Evolutionary conservation across 2,329 filamentous ascomycete species (phyloP).

Genomic region (Calonectria naviculata): DNA sequence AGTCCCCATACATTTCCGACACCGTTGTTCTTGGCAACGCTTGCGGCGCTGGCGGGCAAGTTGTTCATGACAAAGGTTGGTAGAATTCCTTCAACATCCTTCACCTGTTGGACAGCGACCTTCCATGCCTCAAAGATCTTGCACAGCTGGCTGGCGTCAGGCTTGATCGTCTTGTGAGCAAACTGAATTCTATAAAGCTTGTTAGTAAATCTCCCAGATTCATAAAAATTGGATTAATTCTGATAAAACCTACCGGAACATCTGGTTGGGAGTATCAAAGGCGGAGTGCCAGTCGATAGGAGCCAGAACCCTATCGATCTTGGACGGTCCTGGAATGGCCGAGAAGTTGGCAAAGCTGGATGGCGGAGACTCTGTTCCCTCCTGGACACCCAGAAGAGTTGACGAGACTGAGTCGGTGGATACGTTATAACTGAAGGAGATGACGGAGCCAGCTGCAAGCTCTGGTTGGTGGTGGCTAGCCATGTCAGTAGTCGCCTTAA

Average conservation of each 20-base stretch:
- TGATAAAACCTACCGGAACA: slow-evolving; percentile 43
- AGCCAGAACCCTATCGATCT: slow-evolving; percentile 40
- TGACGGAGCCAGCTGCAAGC: slow-evolving; percentile 46
- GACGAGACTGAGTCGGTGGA: slow-evolving; percentile 36
- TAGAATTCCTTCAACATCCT: slow-evolving; percentile 15
- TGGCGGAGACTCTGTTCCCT: slow-evolving; percentile 25
- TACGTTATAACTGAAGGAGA: slow-evolving; percentile 44
- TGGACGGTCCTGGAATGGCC: neutral
- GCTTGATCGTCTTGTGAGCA: slow-evolving; percentile 49
- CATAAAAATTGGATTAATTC: too few species aligned
- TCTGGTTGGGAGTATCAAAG: slow-evolving; percentile 47
- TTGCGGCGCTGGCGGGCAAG: neutral
- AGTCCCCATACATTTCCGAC: slow-evolving; percentile 22
- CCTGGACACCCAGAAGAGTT: slow-evolving; percentile 47
- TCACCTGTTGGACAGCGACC: slow-evolving; percentile 40
- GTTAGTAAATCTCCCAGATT: neutral
- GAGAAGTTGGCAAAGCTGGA: slow-evolving; percentile 20
- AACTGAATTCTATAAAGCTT: slow-evolving; percentile 33
- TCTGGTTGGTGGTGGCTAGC: slow-evolving; percentile 31
- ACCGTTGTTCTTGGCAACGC: slow-evolving; percentile 19
- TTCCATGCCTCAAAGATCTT: slow-evolving; percentile 50
- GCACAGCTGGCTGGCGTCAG: slow-evolving; percentile 44
- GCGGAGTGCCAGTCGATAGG: slow-evolving; percentile 41
- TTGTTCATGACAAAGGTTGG: slow-evolving; percentile 21
- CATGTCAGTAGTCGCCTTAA: slow-evolving; percentile 41